These are phyloP conservation scores for Trichoderma asperelloides DNA, from an alignment of 495 filamentous ascomycete genomes.

Conservation along the genomic window DNA sequence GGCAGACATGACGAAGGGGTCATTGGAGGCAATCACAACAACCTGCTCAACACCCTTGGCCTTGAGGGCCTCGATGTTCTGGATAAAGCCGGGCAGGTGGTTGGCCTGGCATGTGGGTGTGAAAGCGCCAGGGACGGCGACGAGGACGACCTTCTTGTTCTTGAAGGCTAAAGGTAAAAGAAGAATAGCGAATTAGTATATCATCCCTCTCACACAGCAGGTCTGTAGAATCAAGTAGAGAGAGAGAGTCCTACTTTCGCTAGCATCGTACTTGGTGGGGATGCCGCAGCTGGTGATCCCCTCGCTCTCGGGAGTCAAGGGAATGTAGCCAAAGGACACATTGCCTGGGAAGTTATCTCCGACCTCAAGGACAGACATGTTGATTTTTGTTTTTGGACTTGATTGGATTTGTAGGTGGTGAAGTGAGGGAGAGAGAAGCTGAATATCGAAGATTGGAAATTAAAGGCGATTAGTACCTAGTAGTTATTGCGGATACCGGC, in stretches of 20 bases:
- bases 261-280: constrained; percentile 71
- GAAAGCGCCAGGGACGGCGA: constrained; percentile 90
- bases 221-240: background rate
- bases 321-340: constrained; percentile 73
- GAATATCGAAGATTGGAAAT: too few relatives aligned
- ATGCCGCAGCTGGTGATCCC: constrained; percentile 69
- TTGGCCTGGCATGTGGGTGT: constrained; percentile 83
- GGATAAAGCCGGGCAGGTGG: constrained; percentile 81
- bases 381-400: background rate
- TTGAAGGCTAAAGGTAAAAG: constrained; percentile 39
- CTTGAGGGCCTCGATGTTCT: constrained; percentile 62
- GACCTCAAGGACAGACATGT: constrained; percentile 64
- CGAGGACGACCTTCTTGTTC: constrained; percentile 83
- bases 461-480: too few relatives aligned
- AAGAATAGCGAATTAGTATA: background rate
- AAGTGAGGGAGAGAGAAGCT: too few relatives aligned
- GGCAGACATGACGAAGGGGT: constrained; percentile 86
- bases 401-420: background rate
- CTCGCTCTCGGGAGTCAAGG: constrained; percentile 52
- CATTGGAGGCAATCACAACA: constrained; percentile 80
- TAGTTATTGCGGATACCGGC: too few relatives aligned
- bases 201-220: background rate
- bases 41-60: constrained; percentile 81
- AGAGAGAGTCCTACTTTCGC: constrained; percentile 41
- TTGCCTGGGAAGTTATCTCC: constrained; percentile 77